These are phyloP conservation scores for Candida quercuum DNA, from an alignment of 805 yeast genomes.

Conservation along the genomic window DNA sequence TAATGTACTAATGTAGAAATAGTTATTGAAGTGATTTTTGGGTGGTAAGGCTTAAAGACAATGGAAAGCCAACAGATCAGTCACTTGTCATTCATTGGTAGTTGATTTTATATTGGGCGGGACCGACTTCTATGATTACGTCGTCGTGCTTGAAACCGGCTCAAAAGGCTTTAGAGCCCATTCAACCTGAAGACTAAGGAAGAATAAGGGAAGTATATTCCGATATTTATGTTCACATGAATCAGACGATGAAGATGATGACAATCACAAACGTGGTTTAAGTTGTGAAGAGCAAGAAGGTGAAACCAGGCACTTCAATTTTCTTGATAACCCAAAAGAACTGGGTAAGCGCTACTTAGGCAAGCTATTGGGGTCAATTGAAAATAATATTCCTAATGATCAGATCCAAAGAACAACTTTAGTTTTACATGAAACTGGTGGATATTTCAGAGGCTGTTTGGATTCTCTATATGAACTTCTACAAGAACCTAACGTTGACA, in stretches of 20 bases:
- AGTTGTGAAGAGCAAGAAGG: constrained; percentile 14
- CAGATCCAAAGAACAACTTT: constrained; percentile 62
- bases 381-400: constrained; percentile 49
- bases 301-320: constrained; percentile 55
- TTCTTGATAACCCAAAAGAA: constrained; percentile 40
- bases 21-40: too few relatives aligned
- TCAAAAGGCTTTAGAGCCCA: constrained; percentile 61
- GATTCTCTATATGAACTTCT: constrained; percentile 42
- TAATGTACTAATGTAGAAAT: too few relatives aligned
- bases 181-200: not conserved
- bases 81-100: too few relatives aligned
- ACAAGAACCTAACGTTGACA: constrained; percentile 16
- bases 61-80: too few relatives aligned
- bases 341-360: constrained; percentile 49
- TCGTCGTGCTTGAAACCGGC: constrained; percentile 60
- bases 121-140: constrained; percentile 58
- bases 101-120: too few relatives aligned
- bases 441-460: constrained; percentile 47
- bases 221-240: too few relatives aligned
- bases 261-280: constrained; percentile 7
- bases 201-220: too few relatives aligned
- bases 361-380: constrained; percentile 41
- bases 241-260: constrained; percentile 1
- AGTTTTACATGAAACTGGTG: constrained; percentile 67
- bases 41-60: too few relatives aligned